Base-by-base conservation (phyloP, 176 grass and related monocot species). In the Cenchrus fungigraminus region DNA sequence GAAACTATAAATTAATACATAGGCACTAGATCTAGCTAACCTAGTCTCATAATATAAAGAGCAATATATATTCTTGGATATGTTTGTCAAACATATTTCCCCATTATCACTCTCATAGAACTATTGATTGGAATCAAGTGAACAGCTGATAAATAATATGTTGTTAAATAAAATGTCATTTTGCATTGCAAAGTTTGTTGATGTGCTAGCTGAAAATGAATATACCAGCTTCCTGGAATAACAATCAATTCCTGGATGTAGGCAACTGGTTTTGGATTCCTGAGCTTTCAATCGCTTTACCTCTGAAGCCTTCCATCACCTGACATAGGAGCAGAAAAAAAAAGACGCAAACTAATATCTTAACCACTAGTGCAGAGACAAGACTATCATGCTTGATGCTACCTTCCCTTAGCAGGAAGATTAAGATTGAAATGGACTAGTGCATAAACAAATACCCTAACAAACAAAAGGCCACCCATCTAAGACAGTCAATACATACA, bases 241-340 rank as follows among this genome's bases (percentile, higher is more conserved):
- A 64, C 71, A 70, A 76, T 63, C 63, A 68, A 75, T 70, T 81
- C 82, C 16, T 70, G 6, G 80, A 82, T 82, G 46, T 69, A 69
- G 65, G 82, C 82, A 81, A 79, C 87, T 93, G 87, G 12, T 4
- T 88, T 87, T 85, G 74, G 71, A 74, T 92, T 73, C 86, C 74
- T 94, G 78, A 86, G 78, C 86, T 95, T 94, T 87, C 81, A 85
- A 79, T 98, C 88, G 75, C 91, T 91, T 94, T 94, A 89, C 86
- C 81, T 74, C 73, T 70, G 71, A 82, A 61, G 81, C 74, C 64
- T 40, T 82, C 64, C 78, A 70, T 79, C 74, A 90, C 71, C 80
- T 77, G 81, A 81, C 51, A 11, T 66, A 76, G 87, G 28, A 64
- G 62, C 1, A 32, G 1, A 32, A 32, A 32, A 49, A 43, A 71